Conservation (phyloP, 768 basidiomycete species). For the Kwoniella europaea region DNA sequence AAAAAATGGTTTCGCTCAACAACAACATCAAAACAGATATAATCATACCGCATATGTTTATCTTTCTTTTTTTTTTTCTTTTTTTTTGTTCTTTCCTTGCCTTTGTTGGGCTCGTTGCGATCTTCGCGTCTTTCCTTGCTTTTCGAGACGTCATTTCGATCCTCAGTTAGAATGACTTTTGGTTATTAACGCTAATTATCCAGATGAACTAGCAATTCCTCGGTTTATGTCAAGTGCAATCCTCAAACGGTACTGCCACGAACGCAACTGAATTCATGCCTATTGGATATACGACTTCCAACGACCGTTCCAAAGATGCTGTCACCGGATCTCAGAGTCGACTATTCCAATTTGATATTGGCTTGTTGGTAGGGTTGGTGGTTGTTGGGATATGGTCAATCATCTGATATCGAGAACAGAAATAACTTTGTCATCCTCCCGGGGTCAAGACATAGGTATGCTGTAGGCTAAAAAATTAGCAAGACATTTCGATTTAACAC, state of each 20-base stretch:
- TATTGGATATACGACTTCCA: conserved; percentile 30
- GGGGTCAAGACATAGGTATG: too few species aligned
- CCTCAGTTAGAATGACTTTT: background rate
- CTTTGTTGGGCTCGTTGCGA: background rate
- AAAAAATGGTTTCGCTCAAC: background rate
- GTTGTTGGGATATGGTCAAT: background rate
- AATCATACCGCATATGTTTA: too few species aligned
- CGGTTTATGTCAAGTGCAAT: conserved; percentile 35
- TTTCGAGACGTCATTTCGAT: background rate
- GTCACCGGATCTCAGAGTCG: background rate
- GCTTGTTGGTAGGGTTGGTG: background rate
- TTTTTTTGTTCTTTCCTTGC: background rate
- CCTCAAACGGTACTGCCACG: conserved; percentile 29
- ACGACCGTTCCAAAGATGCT: conserved; percentile 20
- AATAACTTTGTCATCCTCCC: too few species aligned
- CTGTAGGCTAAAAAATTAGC: too few species aligned
- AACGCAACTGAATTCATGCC: conserved; percentile 34
- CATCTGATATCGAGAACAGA: background rate
- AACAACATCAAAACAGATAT: too few species aligned
- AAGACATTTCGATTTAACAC: too few species aligned
- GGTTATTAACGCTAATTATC: background rate
- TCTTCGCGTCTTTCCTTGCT: background rate
- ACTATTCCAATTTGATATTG: background rate
- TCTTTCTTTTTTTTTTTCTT: too few species aligned
- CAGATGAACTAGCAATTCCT: conserved; percentile 29